phyloP scores from a whole-genome alignment of 108 stramenopile species.

The Nitzschia inconspicua region DNA sequence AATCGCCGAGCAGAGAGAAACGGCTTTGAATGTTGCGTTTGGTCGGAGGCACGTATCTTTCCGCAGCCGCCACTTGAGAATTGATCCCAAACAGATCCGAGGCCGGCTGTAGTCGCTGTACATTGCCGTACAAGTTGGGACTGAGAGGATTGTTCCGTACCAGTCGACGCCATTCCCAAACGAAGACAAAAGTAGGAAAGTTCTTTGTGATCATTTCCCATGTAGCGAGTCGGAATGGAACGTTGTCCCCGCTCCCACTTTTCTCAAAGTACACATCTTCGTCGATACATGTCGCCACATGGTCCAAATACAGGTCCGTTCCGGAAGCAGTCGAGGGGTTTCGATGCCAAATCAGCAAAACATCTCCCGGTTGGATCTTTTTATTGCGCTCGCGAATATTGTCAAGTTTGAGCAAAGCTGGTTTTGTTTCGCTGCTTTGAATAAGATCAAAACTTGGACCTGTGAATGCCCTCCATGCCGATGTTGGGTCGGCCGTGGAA shows the following conservation, averaged over 20 bases:
- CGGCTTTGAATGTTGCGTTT: not conserved
- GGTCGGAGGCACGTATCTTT: not conserved
- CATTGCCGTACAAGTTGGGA: not conserved
- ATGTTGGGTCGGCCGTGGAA: slow-evolving; percentile 21
- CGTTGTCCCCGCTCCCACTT: slow-evolving; percentile 28
- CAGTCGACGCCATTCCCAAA: slow-evolving; percentile 36
- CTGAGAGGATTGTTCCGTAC: not conserved
- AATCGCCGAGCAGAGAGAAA: not conserved
- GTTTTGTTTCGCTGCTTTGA: slow-evolving; percentile 15
- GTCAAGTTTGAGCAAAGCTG: slow-evolving; percentile 1
- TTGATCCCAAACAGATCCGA: slow-evolving; percentile 25
- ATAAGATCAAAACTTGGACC: slow-evolving; percentile 29
- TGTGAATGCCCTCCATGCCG: slow-evolving; percentile 25
- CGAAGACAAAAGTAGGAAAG: slow-evolving; percentile 23
- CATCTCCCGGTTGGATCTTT: slow-evolving; percentile 24
- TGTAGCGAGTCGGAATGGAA: slow-evolving; percentile 28
- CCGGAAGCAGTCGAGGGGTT: slow-evolving; percentile 12
- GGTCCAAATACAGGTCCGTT: slow-evolving; percentile 19
- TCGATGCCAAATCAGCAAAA: slow-evolving; percentile 33
- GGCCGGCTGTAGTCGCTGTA: slow-evolving; percentile 16
- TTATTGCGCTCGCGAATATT: slow-evolving; percentile 18
- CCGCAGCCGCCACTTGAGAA: not conserved
- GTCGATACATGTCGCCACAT: slow-evolving; percentile 32
- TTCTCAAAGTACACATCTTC: slow-evolving; percentile 42
- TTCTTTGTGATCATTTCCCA: slow-evolving; percentile 24